phyloP scores from a whole-genome alignment of 495 filamentous ascomycete species.

The Usnea hakonensis region DNA sequence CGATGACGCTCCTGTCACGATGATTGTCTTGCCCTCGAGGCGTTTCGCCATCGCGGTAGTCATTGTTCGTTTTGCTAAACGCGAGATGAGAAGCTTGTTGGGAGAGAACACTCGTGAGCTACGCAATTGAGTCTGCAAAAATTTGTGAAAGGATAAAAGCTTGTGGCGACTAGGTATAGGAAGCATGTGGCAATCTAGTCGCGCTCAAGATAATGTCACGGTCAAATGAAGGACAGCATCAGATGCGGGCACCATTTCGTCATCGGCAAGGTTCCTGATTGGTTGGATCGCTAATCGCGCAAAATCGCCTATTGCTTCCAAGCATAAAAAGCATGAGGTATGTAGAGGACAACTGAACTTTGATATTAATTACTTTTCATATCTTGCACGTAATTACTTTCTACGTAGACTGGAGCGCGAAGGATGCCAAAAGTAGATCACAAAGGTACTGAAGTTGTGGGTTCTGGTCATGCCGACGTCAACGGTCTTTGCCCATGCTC shows the following conservation, averaged over 20 bases:
- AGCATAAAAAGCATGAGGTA: too few relatives aligned
- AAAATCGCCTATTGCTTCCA: background rate
- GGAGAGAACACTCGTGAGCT: background rate
- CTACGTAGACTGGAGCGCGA: too few relatives aligned
- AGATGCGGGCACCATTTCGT: background rate
- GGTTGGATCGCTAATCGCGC: background rate
- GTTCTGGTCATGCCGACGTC: too few relatives aligned
- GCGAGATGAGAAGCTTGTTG: background rate
- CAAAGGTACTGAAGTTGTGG: background rate
- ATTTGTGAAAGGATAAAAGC: background rate
- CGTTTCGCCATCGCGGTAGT: conserved; percentile 72
- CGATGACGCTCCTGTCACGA: conserved; percentile 89
- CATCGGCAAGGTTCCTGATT: background rate
- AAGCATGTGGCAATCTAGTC: background rate
- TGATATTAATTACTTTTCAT: too few relatives aligned
- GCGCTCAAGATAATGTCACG: background rate
- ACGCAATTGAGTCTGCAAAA: background rate
- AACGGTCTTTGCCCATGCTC: too few relatives aligned
- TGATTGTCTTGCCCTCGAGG: conserved; percentile 86
- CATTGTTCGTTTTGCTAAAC: conserved; percentile 42
- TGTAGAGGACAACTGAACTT: too few relatives aligned
- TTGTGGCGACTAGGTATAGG: background rate
- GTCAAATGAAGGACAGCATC: background rate
- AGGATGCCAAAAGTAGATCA: too few relatives aligned
- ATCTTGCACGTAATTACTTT: too few relatives aligned